Conservation (phyloP, 2,329 filamentous ascomycete genomes). For the Stemphylium lycopersici region DNA sequence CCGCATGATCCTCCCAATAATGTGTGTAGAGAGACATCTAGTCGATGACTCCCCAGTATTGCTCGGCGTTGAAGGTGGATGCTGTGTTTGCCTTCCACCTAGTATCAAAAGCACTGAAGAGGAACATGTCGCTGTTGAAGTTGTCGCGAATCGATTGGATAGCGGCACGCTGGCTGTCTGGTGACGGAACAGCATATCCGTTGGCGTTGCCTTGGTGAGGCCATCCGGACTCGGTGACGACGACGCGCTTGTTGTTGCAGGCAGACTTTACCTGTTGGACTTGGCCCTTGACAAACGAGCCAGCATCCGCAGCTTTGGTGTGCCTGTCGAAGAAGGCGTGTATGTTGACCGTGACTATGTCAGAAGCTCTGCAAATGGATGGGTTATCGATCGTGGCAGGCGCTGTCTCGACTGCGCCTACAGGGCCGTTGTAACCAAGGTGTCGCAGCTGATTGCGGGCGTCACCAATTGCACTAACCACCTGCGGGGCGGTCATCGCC, state of each 20-base stretch:
- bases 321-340: slow-evolving; percentile 83
- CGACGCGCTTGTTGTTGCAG: slow-evolving; percentile 63
- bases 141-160: slow-evolving; percentile 67
- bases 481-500: slow-evolving; percentile 54
- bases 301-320: slow-evolving; percentile 65
- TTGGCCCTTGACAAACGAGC: slow-evolving; percentile 68
- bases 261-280: slow-evolving; percentile 55
- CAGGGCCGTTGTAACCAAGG: slow-evolving; percentile 72
- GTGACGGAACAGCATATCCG: slow-evolving; percentile 69
- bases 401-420: slow-evolving; percentile 83
- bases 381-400: slow-evolving; percentile 70
- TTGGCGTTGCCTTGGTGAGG: slow-evolving; percentile 72
- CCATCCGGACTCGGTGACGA: slow-evolving; percentile 88
- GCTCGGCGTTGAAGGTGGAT: slow-evolving; percentile 72
- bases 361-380: slow-evolving; percentile 72
- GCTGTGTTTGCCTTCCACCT: slow-evolving; percentile 73
- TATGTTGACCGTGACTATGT: slow-evolving; percentile 81
- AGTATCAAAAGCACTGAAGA: slow-evolving; percentile 83
- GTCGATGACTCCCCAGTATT: slow-evolving; percentile 69
- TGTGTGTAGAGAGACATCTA: slow-evolving; percentile 1
- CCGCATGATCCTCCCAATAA: neutral
- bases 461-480: slow-evolving; percentile 64
- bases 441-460: slow-evolving; percentile 64
- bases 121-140: slow-evolving; percentile 67
- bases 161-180: slow-evolving; percentile 70